Evolutionary conservation across 1,139 yeast species (phyloP), one percentile per base, ranked within the genome.

Genomic region (Pichia sp.): DNA sequence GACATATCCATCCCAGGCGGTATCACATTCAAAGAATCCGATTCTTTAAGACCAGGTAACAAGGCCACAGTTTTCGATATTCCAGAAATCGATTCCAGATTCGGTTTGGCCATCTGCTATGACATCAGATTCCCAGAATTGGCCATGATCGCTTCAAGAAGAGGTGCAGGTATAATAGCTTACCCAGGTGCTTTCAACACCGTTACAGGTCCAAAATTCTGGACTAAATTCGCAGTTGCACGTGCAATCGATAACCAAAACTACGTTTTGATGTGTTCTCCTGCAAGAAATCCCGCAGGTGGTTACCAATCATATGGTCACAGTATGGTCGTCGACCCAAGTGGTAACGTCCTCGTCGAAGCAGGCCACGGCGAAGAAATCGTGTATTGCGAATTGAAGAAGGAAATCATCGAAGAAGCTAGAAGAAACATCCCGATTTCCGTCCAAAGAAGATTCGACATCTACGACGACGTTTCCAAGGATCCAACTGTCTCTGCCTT

Each of bases 121-220:
- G 98, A 91, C 62, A 81, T 91, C 57, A 73, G 98, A 55, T 91
- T 91, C 71, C 96, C 96, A 1, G 97, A 91, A 65, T 73, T 90
- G 55, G 96, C 97, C 2, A 77, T 82, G 57, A 74, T 84, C 20
- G 90, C 95, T 9, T 81, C 95, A 4, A 77, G 97, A 55, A 66
- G 71, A 21, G 80, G 81, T 48, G 83, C 96, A 0, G 89, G 89
- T 68, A 95, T 94, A 33, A 85, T 90, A 93, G 74, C 89, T 45
- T 90, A 89, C 57, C 98, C 98, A 0, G 96, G 96, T 45, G 98
- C 98, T 0, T 91, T 91, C 72, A 91, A 91, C 71, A 87, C 96
- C 20, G 88, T 93, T 28, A 91, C 98, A 0, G 98, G 98, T 0
- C 98, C 98, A 1, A 71, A 88, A 61, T 97, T 89, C 65, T 91